These are phyloP conservation scores for Trichoderma orchidacearum DNA, from an alignment of 495 filamentous ascomycete species.

Conservation along the genomic window DNA sequence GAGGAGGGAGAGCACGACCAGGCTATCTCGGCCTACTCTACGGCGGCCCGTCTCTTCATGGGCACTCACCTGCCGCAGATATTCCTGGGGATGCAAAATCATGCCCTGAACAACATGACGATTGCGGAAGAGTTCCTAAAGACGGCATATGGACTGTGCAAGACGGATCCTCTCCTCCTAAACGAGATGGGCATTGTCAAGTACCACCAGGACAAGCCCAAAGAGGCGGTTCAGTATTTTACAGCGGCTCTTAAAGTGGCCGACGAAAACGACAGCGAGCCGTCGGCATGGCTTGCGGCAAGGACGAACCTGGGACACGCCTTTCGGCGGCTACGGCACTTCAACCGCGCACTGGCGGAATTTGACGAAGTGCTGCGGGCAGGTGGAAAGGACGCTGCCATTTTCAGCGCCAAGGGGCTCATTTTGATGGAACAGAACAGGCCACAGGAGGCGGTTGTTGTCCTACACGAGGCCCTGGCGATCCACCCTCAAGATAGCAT, in stretches of 20 bases:
- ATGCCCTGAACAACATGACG: slow-evolving; percentile 87
- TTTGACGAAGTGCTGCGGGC: slow-evolving; percentile 73
- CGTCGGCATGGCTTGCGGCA: slow-evolving; percentile 74
- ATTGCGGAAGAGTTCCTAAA: slow-evolving; percentile 92
- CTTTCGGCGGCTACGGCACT: slow-evolving; percentile 54
- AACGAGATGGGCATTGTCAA: slow-evolving; percentile 93
- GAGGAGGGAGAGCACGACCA: slow-evolving; percentile 99
- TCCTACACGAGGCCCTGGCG: slow-evolving; percentile 60
- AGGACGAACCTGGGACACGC: slow-evolving; percentile 84
- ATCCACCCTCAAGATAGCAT: slow-evolving; percentile 57
- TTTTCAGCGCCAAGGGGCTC: slow-evolving; percentile 63
- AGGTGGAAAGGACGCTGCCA: slow-evolving; percentile 55
- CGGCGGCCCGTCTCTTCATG: slow-evolving; percentile 88
- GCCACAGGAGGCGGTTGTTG: slow-evolving; percentile 52
- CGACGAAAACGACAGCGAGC: slow-evolving; percentile 64
- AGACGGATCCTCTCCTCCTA: slow-evolving; percentile 74
- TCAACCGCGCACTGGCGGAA: slow-evolving; percentile 57
- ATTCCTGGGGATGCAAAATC: slow-evolving; percentile 96
- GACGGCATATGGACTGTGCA: slow-evolving; percentile 64
- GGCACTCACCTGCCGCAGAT: slow-evolving; percentile 93
- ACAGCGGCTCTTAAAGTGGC: slow-evolving; percentile 60
- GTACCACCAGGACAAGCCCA: slow-evolving; percentile 77
- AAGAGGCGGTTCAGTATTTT: slow-evolving; percentile 62
- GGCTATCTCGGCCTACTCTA: slow-evolving; percentile 95
- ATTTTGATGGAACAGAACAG: slow-evolving; percentile 55